Percentiles rank a stretch among this genome's conserved stretches.
Conservation (phyloP, 2,329 filamentous ascomycete species). For the Didymella lethalis region DNA sequence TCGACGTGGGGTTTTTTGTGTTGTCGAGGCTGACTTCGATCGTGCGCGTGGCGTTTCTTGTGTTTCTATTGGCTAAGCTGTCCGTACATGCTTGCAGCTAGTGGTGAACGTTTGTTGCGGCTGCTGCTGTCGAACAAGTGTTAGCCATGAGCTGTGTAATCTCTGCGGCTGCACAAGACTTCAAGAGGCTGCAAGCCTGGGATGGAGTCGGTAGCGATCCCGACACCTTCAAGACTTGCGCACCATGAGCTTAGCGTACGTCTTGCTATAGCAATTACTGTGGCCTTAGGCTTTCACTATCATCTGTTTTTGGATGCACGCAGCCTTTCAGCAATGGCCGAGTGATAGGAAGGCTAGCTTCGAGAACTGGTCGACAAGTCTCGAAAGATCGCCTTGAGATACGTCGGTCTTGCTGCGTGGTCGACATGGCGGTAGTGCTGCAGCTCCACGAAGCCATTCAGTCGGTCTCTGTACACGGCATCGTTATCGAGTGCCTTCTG, state of each 20-base stretch:
- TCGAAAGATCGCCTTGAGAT: background rate
- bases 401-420: background rate
- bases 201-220: background rate
- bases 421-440: background rate
- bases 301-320: background rate
- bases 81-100: background rate
- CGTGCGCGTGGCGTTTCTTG: background rate
- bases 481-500: background rate
- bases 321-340: background rate
- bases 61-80: background rate
- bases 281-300: background rate
- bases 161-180: background rate
- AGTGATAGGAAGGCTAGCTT: background rate
- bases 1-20: no score
- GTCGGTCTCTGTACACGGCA: slow-evolving; percentile 3
- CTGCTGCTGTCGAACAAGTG: background rate
- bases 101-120: background rate
- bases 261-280: background rate
- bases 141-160: background rate
- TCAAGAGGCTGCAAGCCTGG: background rate
- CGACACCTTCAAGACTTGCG: background rate
- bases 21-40: background rate
- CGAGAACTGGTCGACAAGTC: background rate
- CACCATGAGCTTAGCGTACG: background rate
- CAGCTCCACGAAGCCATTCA: background rate